Percentiles rank a stretch among this genome's conserved stretches.
phyloP scores from a whole-genome alignment of 2,329 filamentous ascomycete species.

The Tolypocladium nubicola region DNA sequence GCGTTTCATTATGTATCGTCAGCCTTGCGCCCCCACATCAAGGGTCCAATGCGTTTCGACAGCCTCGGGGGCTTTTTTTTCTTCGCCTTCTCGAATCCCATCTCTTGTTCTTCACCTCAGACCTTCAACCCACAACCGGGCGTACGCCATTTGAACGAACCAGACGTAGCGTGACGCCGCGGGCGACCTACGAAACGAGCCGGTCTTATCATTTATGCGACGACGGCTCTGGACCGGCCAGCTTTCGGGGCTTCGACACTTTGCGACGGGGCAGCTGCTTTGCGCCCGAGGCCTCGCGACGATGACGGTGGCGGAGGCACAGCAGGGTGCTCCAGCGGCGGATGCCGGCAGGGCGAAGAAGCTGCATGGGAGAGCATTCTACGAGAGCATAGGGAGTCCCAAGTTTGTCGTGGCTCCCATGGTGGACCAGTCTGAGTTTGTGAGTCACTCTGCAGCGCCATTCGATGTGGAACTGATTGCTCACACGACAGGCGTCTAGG shows the following conservation, averaged over 20 bases:
- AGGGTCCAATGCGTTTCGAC: neutral
- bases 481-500: slow-evolving; percentile 37
- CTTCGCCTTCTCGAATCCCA: neutral
- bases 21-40: slow-evolving; percentile 1
- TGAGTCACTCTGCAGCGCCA: slow-evolving; percentile 33
- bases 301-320: slow-evolving; percentile 15
- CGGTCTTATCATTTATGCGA: neutral
- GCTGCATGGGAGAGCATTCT: slow-evolving; percentile 79
- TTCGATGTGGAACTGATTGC: neutral
- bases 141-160: neutral
- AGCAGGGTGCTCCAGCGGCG: slow-evolving; percentile 7
- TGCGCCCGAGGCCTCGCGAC: slow-evolving; percentile 15
- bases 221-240: neutral
- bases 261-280: neutral
- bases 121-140: neutral
- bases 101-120: neutral
- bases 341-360: slow-evolving; percentile 40
- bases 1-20: neutral
- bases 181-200: neutral
- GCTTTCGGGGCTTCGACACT: neutral
- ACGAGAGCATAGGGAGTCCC: slow-evolving; percentile 86
- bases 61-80: neutral
- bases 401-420: slow-evolving; percentile 90
- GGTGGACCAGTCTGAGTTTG: slow-evolving; percentile 98
- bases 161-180: neutral